A percentile compares a stretch with the other conserved stretches of the same genome.
These are phyloP conservation scores for Climacium dendroides DNA, from an alignment of 225 moss, liverwort and hornwort species.

Conservation along the genomic window DNA sequence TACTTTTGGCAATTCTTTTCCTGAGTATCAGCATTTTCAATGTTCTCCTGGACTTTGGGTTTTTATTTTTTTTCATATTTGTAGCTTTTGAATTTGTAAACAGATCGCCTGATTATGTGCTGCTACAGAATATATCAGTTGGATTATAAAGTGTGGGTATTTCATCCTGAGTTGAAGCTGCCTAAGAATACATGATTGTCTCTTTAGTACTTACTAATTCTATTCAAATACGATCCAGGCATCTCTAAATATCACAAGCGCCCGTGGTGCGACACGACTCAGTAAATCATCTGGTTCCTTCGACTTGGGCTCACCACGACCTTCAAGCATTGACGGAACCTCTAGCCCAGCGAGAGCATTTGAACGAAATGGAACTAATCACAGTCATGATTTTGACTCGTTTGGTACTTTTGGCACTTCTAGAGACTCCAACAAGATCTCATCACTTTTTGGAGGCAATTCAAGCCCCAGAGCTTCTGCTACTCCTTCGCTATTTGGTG, in stretches of 20 bases:
- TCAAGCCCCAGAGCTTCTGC: constrained; percentile 19
- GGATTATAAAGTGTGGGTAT: neutral
- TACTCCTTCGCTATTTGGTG: constrained; percentile 56
- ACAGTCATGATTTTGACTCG: constrained; percentile 69
- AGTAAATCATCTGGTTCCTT: constrained; percentile 43
- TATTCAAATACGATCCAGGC: neutral
- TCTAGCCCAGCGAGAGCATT: constrained; percentile 50
- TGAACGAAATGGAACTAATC: constrained; percentile 47
- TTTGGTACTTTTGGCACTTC: constrained; percentile 58
- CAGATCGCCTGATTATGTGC: neutral
- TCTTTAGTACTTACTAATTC: neutral
- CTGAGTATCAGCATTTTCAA: neutral
- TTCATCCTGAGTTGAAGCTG: neutral
- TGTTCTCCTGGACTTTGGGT: neutral
- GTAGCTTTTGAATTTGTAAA: neutral
- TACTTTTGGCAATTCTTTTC: neutral
- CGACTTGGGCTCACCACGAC: constrained; percentile 59
- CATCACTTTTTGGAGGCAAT: constrained; percentile 56
- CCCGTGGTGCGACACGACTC: constrained; percentile 13
- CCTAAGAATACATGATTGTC: neutral
- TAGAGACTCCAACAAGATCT: constrained; percentile 71
- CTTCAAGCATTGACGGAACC: constrained; percentile 33
- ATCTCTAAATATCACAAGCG: constrained; percentile 24
- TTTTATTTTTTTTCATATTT: neutral
- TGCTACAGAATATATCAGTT: neutral